These are phyloP conservation scores for Mortierella sp. DNA, from an alignment of 371 early-diverging fungal genomes.

Conservation along the genomic window DNA sequence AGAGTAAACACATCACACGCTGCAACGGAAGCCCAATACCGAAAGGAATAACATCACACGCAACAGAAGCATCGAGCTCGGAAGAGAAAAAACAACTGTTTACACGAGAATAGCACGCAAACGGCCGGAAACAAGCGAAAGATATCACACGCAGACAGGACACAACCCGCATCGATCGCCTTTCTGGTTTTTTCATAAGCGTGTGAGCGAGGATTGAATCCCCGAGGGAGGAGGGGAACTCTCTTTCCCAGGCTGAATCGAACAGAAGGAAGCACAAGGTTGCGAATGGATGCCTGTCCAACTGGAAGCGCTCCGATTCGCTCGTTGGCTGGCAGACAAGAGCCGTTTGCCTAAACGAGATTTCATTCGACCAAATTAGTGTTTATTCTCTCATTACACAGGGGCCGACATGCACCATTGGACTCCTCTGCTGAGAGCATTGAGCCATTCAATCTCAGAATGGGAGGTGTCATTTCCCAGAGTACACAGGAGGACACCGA, in stretches of 20 bases:
- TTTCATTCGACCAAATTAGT: constrained; percentile 6
- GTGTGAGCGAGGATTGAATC: not conserved
- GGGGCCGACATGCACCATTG: not conserved
- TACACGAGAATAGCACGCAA: no score
- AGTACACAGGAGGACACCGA: not conserved
- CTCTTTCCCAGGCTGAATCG: not conserved
- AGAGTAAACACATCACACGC: not conserved
- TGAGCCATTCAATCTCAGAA: not conserved
- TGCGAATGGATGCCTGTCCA: not conserved
- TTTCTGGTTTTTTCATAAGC: not conserved
- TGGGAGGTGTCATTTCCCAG: not conserved
- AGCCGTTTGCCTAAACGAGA: not conserved
- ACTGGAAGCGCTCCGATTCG: constrained; percentile 7
- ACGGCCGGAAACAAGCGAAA: not conserved
- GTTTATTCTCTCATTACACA: not conserved
- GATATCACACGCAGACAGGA: not conserved
- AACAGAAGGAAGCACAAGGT: not conserved
- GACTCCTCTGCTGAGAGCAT: not conserved
- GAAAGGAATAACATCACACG: not conserved
- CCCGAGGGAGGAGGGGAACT: not conserved
- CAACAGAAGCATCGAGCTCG: not conserved
- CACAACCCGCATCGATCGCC: not conserved
- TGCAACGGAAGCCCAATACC: not conserved
- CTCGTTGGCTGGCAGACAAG: not conserved
- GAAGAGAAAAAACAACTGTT: not conserved